phyloP scores from a whole-genome alignment of 805 yeast species.

The Naumovozyma castellii region DNA sequence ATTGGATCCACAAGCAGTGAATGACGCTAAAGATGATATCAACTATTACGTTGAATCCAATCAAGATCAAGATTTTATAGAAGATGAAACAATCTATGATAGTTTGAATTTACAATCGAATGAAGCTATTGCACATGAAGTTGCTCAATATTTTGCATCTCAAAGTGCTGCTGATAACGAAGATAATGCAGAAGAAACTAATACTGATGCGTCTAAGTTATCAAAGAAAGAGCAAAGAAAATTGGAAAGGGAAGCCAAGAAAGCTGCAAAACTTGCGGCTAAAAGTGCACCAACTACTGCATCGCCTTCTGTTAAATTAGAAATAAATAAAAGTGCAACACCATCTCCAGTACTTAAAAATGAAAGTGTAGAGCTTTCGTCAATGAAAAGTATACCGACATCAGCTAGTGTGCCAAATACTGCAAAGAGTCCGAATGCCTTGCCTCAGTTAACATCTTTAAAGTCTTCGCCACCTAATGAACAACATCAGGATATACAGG shows the following conservation, averaged over 20 bases:
- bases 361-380: slow-evolving; percentile 1
- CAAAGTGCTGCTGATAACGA: slow-evolving; percentile 23
- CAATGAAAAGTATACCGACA: slow-evolving; percentile 6
- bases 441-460: slow-evolving; percentile 1
- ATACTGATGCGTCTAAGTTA: slow-evolving; percentile 16
- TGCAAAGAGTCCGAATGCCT: slow-evolving; percentile 10
- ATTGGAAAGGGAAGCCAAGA: slow-evolving; percentile 30
- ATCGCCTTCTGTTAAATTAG: slow-evolving; percentile 7
- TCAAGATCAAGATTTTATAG: slow-evolving; percentile 84
- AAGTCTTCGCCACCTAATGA: slow-evolving; percentile 3
- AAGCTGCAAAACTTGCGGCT: slow-evolving; percentile 28
- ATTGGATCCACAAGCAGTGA: slow-evolving; percentile 66
- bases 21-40: slow-evolving; percentile 75
- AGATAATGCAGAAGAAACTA: slow-evolving; percentile 10
- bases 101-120: slow-evolving; percentile 58
- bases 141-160: slow-evolving; percentile 32
- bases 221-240: slow-evolving; percentile 29
- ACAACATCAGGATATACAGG: slow-evolving; percentile 4
- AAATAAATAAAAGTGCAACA: slow-evolving; percentile 2
- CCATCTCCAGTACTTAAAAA: slow-evolving; percentile 13
- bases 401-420: slow-evolving; percentile 10
- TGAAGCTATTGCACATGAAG: slow-evolving; percentile 44
- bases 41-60: slow-evolving; percentile 86
- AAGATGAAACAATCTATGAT: slow-evolving; percentile 91
- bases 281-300: slow-evolving; percentile 15